phyloP scores from a whole-genome alignment of 192 early-diverging fungal species.

The Mortierella claussenii region DNA sequence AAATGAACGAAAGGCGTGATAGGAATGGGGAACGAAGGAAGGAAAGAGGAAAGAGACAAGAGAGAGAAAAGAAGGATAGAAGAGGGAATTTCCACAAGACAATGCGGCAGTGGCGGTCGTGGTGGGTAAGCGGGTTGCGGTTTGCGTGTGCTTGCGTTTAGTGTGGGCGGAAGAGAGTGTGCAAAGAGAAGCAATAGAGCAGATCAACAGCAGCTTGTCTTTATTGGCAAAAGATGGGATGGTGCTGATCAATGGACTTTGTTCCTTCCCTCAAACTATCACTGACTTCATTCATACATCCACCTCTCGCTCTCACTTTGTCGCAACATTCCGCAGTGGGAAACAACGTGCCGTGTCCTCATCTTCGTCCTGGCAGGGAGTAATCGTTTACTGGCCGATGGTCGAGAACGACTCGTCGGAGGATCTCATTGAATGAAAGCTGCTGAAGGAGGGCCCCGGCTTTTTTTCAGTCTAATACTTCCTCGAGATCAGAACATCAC shows the following conservation, averaged over 20 bases:
- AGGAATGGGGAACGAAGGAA: neutral
- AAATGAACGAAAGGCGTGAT: neutral
- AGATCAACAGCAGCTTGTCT: neutral
- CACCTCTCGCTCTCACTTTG: neutral
- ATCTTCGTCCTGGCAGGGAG: no score
- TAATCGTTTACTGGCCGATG: no score
- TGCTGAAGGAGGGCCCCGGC: no score
- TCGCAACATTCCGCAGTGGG: neutral
- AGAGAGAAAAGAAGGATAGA: conserved; percentile 1
- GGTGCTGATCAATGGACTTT: neutral
- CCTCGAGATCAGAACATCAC: no score
- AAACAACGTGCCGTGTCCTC: neutral
- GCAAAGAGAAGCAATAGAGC: neutral
- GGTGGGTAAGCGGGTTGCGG: neutral
- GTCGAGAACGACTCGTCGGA: no score
- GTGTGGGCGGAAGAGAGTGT: neutral
- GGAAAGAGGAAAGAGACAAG: neutral
- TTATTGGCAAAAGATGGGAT: no score
- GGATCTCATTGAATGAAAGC: no score
- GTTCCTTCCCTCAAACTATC: neutral
- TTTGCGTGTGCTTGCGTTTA: neutral
- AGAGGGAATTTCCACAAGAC: conserved; percentile 15
- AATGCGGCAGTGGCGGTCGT: neutral
- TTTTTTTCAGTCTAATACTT: no score
- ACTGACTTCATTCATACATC: neutral